Evolutionary conservation across 2,329 filamentous ascomycete genomes (phyloP).

Genomic region (Penicillium crustosum): DNA sequence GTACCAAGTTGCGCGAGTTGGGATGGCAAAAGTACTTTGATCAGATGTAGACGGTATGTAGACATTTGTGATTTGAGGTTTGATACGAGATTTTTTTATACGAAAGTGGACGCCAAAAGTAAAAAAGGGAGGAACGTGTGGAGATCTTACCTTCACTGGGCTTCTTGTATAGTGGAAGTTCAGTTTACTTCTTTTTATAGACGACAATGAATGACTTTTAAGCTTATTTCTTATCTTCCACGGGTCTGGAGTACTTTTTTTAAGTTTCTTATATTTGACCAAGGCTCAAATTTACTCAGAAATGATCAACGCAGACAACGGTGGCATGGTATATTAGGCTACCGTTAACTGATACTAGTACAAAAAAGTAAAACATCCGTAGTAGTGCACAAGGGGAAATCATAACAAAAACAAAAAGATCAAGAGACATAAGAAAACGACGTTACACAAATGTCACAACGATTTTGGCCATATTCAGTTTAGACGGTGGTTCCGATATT

Average conservation of each 20-base stretch:
- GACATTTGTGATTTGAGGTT: neutral
- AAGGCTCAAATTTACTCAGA: neutral
- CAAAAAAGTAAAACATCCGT: conserved; percentile 10
- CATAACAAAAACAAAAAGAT: conserved; percentile 17
- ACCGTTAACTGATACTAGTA: conserved; percentile 22
- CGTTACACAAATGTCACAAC: conserved; percentile 4
- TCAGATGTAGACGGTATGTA: conserved; percentile 37
- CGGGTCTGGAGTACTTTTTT: neutral
- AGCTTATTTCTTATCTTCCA: neutral
- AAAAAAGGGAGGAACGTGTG: neutral
- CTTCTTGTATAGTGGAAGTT: conserved; percentile 16
- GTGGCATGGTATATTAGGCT: conserved; percentile 27
- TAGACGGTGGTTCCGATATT: conserved; percentile 4
- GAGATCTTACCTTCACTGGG: conserved; percentile 4
- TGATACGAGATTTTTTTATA: conserved; percentile 9
- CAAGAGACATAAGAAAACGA: neutral
- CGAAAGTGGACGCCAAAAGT: neutral
- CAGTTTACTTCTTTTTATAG: conserved; percentile 18
- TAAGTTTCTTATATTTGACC: neutral
- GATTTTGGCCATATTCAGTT: neutral
- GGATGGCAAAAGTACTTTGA: conserved; percentile 48
- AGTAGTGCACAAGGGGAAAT: conserved; percentile 26
- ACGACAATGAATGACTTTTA: conserved; percentile 26
- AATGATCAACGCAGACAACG: conserved; percentile 12
- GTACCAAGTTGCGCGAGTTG: conserved; percentile 43